Evolutionary conservation across 2,329 filamentous ascomycete species (phyloP).

Genomic region (Metarhizium brunneum): DNA sequence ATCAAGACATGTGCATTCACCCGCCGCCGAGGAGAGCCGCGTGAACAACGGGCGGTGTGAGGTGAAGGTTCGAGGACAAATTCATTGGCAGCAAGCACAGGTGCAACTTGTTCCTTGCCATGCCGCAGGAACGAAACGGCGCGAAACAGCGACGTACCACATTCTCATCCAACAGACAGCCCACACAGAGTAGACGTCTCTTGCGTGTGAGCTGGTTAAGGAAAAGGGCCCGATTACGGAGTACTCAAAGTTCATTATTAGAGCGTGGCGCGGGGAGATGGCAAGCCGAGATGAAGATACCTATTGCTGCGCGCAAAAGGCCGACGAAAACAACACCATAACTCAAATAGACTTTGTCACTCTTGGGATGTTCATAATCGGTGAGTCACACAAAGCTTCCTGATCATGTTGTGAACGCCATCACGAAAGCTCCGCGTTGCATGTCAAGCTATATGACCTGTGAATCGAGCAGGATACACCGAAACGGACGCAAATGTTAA

Average conservation of each 20-base stretch:
- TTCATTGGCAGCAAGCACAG: neutral
- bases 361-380: constrained; percentile 66
- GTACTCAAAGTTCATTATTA: no score
- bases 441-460: neutral
- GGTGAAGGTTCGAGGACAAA: neutral
- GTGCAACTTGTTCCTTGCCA: neutral
- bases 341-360: constrained; percentile 52
- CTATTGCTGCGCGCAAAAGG: neutral
- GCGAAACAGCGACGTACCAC: neutral
- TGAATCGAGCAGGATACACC: neutral
- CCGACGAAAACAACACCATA: neutral
- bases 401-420: neutral
- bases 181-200: neutral
- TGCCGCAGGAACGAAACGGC: neutral
- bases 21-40: no score
- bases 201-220: neutral
- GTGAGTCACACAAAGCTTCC: constrained; percentile 29
- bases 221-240: neutral
- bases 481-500: neutral
- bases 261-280: neutral
- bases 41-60: neutral
- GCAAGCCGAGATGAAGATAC: neutral
- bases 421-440: neutral
- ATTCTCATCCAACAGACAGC: neutral
- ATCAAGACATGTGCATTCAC: no score